A percentile compares a stretch with the other conserved stretches of the same genome.
Evolutionary conservation across 2,329 filamentous ascomycete species (phyloP).

Genomic region (Arthroderma sp.): DNA sequence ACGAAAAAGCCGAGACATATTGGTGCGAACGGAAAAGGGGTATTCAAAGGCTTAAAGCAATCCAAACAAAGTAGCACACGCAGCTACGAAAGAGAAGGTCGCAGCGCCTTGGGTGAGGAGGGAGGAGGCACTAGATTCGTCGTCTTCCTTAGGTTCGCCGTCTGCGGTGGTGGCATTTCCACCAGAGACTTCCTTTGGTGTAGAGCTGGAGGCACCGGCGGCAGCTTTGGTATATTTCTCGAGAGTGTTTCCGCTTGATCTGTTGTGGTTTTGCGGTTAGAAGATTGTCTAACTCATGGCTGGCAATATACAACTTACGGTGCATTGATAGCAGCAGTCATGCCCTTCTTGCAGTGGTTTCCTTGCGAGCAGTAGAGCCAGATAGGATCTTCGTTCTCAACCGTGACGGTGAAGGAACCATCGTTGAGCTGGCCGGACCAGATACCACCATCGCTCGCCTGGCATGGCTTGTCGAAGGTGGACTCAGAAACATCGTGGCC

Average conservation of each 20-base stretch:
- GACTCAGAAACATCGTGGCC: conserved; percentile 10
- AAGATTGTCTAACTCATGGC: background rate
- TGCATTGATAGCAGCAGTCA: conserved; percentile 40
- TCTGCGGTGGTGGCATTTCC: background rate
- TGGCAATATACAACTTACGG: conserved; percentile 16
- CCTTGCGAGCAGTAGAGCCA: conserved; percentile 40
- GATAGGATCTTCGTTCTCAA: conserved; percentile 33
- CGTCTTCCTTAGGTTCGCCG: background rate
- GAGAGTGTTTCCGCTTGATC: conserved; percentile 2
- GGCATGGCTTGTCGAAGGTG: conserved; percentile 8
- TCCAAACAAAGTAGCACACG: background rate
- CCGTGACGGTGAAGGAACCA: conserved; percentile 31
- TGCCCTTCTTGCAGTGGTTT: conserved; percentile 37
- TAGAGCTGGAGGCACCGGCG: background rate
- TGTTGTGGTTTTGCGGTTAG: background rate
- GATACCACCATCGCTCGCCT: background rate
- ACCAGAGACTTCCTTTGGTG: background rate
- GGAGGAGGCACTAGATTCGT: background rate
- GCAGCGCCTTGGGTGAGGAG: background rate
- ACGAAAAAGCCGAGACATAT: too few relatives aligned
- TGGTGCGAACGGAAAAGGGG: background rate
- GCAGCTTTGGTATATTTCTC: background rate
- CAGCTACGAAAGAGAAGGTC: background rate
- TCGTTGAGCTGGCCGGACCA: conserved; percentile 7
- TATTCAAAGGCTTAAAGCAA: background rate